Percentiles rank a stretch among this genome's conserved stretches.
phyloP scores from a whole-genome alignment of 352 stramenopile genomes.

The Pythium pyrilobum region DNA sequence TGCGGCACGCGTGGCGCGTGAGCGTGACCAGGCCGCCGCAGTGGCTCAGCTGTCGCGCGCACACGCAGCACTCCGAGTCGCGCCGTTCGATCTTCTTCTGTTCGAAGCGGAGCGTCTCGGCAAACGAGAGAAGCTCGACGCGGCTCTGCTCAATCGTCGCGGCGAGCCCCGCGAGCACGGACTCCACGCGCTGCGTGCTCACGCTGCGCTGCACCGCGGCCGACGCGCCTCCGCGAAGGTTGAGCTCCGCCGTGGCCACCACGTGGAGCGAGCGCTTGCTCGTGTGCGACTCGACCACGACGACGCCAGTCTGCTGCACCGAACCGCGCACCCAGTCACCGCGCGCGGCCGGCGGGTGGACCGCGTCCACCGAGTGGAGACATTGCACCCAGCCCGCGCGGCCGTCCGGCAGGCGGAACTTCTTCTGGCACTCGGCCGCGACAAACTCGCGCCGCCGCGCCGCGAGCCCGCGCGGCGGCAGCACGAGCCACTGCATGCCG shows the following conservation, averaged over 20 bases:
- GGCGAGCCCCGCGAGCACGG: not conserved
- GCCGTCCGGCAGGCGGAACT: conserved; percentile 15
- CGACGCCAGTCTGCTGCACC: conserved; percentile 29
- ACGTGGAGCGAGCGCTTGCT: conserved; percentile 22
- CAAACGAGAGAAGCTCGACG: conserved; percentile 10
- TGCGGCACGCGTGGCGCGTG: conserved; percentile 15
- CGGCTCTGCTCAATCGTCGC: not conserved
- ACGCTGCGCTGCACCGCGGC: not conserved
- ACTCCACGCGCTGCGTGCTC: conserved; percentile 1
- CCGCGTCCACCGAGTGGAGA: conserved; percentile 8
- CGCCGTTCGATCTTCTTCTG: conserved; percentile 8
- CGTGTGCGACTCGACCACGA: conserved; percentile 28
- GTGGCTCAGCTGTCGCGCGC: not conserved
- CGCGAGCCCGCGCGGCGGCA: conserved; percentile 20
- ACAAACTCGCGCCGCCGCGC: conserved; percentile 37
- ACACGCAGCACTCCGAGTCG: not conserved
- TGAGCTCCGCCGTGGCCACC: conserved; percentile 22
- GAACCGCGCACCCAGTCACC: conserved; percentile 23
- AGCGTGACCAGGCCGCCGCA: no score
- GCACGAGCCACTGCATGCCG: conserved; percentile 27
- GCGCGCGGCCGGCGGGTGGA: conserved; percentile 2
- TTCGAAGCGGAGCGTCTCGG: conserved; percentile 4
- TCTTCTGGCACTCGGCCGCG: conserved; percentile 30
- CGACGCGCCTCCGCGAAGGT: conserved; percentile 25
- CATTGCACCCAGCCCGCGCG: conserved; percentile 18